phyloP scores from a whole-genome alignment of 2,329 filamentous ascomycete species.

The Delphinella strobiligena region DNA sequence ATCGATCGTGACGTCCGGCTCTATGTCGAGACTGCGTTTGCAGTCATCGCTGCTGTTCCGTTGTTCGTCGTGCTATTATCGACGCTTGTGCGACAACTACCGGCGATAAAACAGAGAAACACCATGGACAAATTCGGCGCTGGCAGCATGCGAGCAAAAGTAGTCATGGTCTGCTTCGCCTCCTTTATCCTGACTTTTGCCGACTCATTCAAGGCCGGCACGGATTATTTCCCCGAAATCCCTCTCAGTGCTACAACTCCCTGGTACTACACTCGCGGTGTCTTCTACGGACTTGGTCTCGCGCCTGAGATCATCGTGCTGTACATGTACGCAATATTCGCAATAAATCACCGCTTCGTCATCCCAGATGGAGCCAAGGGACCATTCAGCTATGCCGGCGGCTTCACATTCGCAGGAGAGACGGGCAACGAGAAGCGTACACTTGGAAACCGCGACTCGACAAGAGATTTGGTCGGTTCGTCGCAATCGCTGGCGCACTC shows the following conservation, averaged over 20 bases:
- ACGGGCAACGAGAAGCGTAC: constrained; percentile 17
- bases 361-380: constrained; percentile 57
- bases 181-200: constrained; percentile 52
- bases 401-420: constrained; percentile 13
- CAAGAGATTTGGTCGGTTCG: constrained; percentile 13
- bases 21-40: constrained; percentile 49
- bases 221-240: constrained; percentile 37
- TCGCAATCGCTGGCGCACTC: constrained; percentile 8
- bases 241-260: constrained; percentile 47
- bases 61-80: constrained; percentile 42
- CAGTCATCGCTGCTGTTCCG: constrained; percentile 55
- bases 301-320: constrained; percentile 60
- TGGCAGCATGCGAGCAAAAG: constrained; percentile 55
- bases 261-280: constrained; percentile 58
- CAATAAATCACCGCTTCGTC: constrained; percentile 66
- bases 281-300: constrained; percentile 75
- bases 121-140: constrained; percentile 50
- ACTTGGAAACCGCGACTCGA: constrained; percentile 13
- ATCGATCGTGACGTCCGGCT: constrained; percentile 54
- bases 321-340: constrained; percentile 49
- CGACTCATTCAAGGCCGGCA: constrained; percentile 55
- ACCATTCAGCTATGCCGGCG: constrained; percentile 21
- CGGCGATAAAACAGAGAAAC: constrained; percentile 11
- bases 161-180: constrained; percentile 49
- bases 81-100: constrained; percentile 28